phyloP scores from a whole-genome alignment of 2,329 filamentous ascomycete species.

The Amauroascus niger region DNA sequence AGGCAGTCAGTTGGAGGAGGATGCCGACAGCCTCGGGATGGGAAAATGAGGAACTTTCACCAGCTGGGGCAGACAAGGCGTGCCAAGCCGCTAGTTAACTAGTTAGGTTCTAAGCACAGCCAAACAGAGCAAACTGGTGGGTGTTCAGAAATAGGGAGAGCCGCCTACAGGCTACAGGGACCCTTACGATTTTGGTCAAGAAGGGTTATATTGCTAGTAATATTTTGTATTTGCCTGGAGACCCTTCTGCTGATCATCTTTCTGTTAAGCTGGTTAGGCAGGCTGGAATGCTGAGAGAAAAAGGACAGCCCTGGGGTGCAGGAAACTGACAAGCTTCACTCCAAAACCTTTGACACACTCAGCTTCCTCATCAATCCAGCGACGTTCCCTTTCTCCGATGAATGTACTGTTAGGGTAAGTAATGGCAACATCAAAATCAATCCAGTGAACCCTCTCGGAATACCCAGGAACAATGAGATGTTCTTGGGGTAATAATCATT shows the following conservation, averaged over 20 bases:
- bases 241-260: slow-evolving; percentile 15
- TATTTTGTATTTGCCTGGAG: slow-evolving; percentile 17
- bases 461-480: slow-evolving; percentile 15
- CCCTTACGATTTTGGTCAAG: too few species aligned
- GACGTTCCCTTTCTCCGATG: slow-evolving; percentile 12
- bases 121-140: too few species aligned
- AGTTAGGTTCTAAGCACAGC: too few species aligned
- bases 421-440: slow-evolving; percentile 18
- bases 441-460: slow-evolving; percentile 15
- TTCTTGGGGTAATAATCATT: slow-evolving; percentile 19
- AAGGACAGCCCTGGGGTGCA: too few species aligned
- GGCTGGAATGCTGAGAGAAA: background rate
- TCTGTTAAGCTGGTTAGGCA: slow-evolving; percentile 13
- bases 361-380: slow-evolving; percentile 13
- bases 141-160: too few species aligned
- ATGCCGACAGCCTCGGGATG: too few species aligned
- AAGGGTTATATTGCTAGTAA: slow-evolving; percentile 13
- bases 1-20: too few species aligned
- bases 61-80: too few species aligned
- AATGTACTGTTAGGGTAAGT: slow-evolving; percentile 14
- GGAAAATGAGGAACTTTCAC: too few species aligned
- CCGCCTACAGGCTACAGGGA: too few species aligned
- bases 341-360: slow-evolving; percentile 11
- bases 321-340: slow-evolving; percentile 12
- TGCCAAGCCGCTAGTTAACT: too few species aligned